Conservation (phyloP, 2,329 filamentous ascomycete species). For the Akanthomyces lecanii region DNA sequence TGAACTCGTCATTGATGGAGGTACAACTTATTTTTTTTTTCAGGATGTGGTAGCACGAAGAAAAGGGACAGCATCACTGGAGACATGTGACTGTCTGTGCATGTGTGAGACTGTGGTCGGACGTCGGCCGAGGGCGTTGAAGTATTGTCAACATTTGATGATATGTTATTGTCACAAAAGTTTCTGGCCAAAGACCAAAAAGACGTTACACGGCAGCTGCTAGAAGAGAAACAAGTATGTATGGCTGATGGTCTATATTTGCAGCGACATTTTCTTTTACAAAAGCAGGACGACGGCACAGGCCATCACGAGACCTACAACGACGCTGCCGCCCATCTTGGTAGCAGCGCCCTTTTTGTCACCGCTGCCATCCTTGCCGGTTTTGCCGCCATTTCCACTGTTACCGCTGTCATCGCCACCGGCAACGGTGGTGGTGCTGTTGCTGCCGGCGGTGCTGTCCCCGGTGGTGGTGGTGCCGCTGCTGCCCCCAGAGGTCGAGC, state of each 20-base stretch:
- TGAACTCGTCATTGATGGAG: too few species aligned
- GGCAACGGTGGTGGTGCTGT: slow-evolving; percentile 29
- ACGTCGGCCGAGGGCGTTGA: neutral
- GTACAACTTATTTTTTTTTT: too few species aligned
- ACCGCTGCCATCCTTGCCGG: neutral
- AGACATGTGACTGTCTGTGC: neutral
- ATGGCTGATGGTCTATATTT: neutral
- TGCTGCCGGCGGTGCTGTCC: slow-evolving; percentile 43
- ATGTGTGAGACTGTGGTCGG: neutral
- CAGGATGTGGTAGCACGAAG: too few species aligned
- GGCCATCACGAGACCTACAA: neutral
- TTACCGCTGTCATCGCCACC: slow-evolving; percentile 8
- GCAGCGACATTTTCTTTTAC: neutral
- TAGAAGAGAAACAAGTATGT: neutral
- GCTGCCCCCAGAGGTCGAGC: slow-evolving; percentile 39
- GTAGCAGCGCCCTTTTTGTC: neutral
- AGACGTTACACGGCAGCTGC: neutral
- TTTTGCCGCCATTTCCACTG: neutral
- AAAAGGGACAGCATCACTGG: neutral
- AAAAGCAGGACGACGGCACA: neutral
- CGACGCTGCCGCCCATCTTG: neutral
- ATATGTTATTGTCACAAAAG: neutral
- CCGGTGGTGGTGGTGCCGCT: slow-evolving; percentile 44
- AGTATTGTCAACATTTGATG: neutral
- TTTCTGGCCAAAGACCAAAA: too few species aligned